Evolutionary conservation across 225 moss, liverwort and hornwort species (phyloP).

Genomic region (Marchantia polymorpha): DNA sequence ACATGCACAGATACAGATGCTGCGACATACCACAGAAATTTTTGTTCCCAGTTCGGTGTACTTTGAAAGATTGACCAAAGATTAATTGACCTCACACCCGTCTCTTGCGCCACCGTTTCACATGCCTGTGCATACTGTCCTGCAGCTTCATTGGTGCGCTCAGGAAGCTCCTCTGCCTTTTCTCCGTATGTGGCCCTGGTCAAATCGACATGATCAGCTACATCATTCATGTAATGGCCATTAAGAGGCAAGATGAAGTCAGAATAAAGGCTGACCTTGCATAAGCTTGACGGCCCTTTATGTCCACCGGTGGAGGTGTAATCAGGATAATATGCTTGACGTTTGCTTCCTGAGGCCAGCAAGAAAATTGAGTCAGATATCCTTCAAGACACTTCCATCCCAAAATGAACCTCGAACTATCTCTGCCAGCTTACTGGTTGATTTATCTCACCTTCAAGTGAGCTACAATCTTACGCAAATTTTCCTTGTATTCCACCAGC

Average conservation of each 20-base stretch:
- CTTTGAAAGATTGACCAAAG: slow-evolving; percentile 41
- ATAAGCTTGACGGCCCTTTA: slow-evolving; percentile 23
- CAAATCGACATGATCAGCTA: background rate
- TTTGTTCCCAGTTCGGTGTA: slow-evolving; percentile 30
- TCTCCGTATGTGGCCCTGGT: slow-evolving; percentile 32
- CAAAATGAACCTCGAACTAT: no score
- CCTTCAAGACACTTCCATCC: background rate
- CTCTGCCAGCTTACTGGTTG: no score
- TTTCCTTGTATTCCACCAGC: slow-evolving; percentile 32
- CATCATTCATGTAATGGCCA: background rate
- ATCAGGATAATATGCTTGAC: slow-evolving; percentile 40
- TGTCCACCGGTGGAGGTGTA: slow-evolving; percentile 41
- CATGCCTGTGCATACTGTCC: slow-evolving; percentile 38
- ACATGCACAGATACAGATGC: background rate
- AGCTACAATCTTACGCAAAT: slow-evolving; percentile 32
- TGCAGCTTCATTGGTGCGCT: slow-evolving; percentile 35
- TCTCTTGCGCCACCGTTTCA: slow-evolving; percentile 31
- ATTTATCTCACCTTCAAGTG: slow-evolving; percentile 31
- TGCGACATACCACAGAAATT: slow-evolving; percentile 25
- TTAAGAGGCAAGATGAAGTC: background rate
- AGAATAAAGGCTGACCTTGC: slow-evolving; percentile 25
- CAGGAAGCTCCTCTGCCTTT: slow-evolving; percentile 33
- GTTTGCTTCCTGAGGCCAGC: slow-evolving; percentile 13
- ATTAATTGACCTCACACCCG: slow-evolving; percentile 29
- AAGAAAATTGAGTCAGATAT: background rate